phyloP scores from a whole-genome alignment of 2,329 filamentous ascomycete species.

The Ascochyta rabiei region DNA sequence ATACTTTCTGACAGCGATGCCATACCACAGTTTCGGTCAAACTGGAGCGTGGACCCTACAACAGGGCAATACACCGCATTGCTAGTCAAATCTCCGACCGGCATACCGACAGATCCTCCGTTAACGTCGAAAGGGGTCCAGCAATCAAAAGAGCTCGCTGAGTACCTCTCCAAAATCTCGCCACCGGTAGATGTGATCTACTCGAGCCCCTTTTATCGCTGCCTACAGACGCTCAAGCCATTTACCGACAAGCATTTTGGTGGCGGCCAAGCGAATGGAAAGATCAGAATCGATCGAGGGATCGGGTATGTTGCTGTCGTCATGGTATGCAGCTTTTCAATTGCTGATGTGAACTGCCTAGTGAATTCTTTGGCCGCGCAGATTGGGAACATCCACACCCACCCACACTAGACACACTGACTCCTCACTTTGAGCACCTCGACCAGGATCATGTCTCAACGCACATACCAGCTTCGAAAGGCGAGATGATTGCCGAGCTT shows the following conservation, averaged over 20 bases:
- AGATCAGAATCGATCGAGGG: conserved; percentile 59
- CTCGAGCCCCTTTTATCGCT: conserved; percentile 54
- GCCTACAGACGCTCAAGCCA: conserved; percentile 48
- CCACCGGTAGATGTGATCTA: conserved; percentile 79
- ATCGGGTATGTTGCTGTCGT: conserved; percentile 52
- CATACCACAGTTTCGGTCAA: conserved; percentile 73
- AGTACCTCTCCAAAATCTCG: conserved; percentile 64
- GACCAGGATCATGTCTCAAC: conserved; percentile 64
- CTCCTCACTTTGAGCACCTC: conserved; percentile 69
- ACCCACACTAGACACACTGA: conserved; percentile 66
- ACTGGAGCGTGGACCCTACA: conserved; percentile 82
- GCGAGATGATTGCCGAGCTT: conserved; percentile 79
- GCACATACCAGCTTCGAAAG: conserved; percentile 72
- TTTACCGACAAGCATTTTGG: conserved; percentile 44
- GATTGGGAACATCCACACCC: conserved; percentile 85
- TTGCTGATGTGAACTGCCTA: conserved; percentile 50
- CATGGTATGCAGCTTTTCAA: conserved; percentile 48
- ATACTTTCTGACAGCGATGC: conserved; percentile 26
- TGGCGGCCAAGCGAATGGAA: conserved; percentile 42
- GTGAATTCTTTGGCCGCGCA: conserved; percentile 91
- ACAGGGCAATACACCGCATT: conserved; percentile 78
- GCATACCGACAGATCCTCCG: conserved; percentile 84
- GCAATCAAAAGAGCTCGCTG: conserved; percentile 78
- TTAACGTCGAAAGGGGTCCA: conserved; percentile 85
- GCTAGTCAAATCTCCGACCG: conserved; percentile 74